phyloP scores from a whole-genome alignment of 495 filamentous ascomycete species.

The Aspergillus incahuasiensis region DNA sequence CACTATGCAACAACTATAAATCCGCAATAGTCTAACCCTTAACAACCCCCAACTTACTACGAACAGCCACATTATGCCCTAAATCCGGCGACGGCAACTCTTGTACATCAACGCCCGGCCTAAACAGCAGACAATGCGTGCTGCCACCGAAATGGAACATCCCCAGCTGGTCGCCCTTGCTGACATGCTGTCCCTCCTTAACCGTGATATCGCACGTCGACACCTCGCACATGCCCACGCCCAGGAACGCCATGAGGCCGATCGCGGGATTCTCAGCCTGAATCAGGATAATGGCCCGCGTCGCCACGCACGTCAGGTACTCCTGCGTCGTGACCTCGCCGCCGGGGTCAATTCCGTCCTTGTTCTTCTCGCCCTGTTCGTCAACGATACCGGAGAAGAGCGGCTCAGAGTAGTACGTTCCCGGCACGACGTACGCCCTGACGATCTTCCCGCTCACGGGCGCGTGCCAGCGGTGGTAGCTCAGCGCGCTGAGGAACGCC shows the following conservation, averaged over 20 bases:
- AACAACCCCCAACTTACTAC: conserved; percentile 46
- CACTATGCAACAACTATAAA: background rate
- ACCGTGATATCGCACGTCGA: conserved; percentile 63
- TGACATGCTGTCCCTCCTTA: conserved; percentile 51
- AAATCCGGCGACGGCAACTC: conserved; percentile 47
- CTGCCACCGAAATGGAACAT: conserved; percentile 45
- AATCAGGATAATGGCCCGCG: conserved; percentile 63
- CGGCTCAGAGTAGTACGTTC: conserved; percentile 67
- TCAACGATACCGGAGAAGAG: conserved; percentile 43
- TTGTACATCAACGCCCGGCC: conserved; percentile 20
- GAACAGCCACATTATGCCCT: conserved; percentile 54
- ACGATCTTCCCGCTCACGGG: conserved; percentile 57
- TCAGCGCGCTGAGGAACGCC: conserved; percentile 58
- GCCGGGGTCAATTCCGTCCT: conserved; percentile 40
- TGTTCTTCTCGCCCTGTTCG: conserved; percentile 27
- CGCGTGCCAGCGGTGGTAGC: conserved; percentile 68
- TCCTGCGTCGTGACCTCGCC: conserved; percentile 54
- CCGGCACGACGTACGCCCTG: conserved; percentile 51
- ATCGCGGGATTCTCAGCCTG: conserved; percentile 58
- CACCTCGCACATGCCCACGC: conserved; percentile 65
- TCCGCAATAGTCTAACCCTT: background rate
- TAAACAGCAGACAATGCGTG: conserved; percentile 58
- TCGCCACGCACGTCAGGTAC: conserved; percentile 52
- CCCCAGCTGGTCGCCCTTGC: conserved; percentile 39
- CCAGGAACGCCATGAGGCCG: conserved; percentile 59